Evolutionary conservation across 176 grass and related monocot genomes (phyloP), one percentile per base, ranked within the genome.

Genomic region (Paspalum notatum): DNA sequence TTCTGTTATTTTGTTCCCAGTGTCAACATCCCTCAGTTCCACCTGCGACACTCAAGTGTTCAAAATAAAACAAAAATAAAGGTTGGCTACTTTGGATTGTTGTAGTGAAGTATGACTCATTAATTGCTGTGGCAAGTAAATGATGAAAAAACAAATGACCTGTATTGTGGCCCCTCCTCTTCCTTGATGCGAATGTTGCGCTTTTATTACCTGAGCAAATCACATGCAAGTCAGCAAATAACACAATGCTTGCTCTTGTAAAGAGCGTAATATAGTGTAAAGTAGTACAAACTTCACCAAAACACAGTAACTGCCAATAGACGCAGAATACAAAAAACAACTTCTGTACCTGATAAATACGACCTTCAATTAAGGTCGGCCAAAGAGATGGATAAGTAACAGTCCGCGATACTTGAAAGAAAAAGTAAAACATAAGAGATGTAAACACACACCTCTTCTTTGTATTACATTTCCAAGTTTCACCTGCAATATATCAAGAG

Each of bases 1-100:
- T 93, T 95, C 95, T 38, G 78, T 85, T 87, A 77, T 83, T 84
- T 98, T 98, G 86, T 98, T 93, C 43, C 95, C 90, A 76, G 88
- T 95, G 80, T 95, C 95, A 91, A 91, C 92, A 89, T 98, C 95
- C 60, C 95, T 93, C 71, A 98, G 76, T 87, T 95, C 95, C 38
- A 93, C 92, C 95, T 98, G 75, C 47, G 72, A 52, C 32, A 83
- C 8, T 66, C 47, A 83, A 68, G 49, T 59, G 22, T 53, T 51
- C 4, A 60, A 32, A 67, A 77, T 75, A 75, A 68, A 54, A 21
- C 12, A 54, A 12, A 12, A 42, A 67, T 26, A 47, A 76, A 74
- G 9, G 62, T 12, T 27, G 59, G 3, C 26, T 62, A 44, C 55
- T 47, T 75, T 14, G 20, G 22, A 46, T 39, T 74, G 25, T 47